These are phyloP conservation scores for Annulohypoxylon maeteangense DNA, from an alignment of 495 filamentous ascomycete genomes.

Conservation along the genomic window DNA sequence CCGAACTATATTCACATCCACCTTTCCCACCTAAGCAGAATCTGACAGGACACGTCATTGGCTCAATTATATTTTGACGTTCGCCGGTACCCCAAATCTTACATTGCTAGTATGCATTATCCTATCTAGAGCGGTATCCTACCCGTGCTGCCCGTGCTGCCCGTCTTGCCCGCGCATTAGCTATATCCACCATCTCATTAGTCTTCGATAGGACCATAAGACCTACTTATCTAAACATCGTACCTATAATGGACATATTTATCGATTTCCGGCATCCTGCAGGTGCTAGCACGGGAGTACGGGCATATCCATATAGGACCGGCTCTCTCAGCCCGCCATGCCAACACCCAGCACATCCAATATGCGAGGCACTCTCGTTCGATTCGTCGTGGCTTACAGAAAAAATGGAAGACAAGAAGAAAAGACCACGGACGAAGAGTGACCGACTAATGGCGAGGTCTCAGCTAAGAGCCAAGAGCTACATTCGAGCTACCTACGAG, in stretches of 20 bases:
- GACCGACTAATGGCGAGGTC: background rate
- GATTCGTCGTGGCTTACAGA: background rate
- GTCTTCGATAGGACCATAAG: too few relatives aligned
- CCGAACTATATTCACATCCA: constrained; percentile 29
- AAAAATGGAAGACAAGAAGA: too few relatives aligned
- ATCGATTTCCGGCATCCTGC: background rate
- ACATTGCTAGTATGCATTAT: background rate
- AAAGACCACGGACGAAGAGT: constrained; percentile 1
- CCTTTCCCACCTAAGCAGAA: constrained; percentile 2
- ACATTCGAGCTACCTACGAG: too few relatives aligned
- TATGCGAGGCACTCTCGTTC: background rate
- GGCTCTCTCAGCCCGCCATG: constrained; percentile 2
- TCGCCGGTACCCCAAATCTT: constrained; percentile 26
- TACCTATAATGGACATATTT: constrained; percentile 6
- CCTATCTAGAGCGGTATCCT: background rate
- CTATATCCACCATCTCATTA: constrained; percentile 7
- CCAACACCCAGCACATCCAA: background rate
- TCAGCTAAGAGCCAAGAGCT: background rate
- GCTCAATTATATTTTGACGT: constrained; percentile 7
- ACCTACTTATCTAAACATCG: constrained; percentile 13
- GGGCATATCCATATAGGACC: constrained; percentile 15
- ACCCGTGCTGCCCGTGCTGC: background rate
- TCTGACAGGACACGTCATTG: constrained; percentile 26
- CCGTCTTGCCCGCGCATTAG: too few relatives aligned
- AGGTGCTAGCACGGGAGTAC: background rate